These are phyloP conservation scores for Tolypocladium cylindrosporum DNA, from an alignment of 2,329 filamentous ascomycete species.

Conservation along the genomic window DNA sequence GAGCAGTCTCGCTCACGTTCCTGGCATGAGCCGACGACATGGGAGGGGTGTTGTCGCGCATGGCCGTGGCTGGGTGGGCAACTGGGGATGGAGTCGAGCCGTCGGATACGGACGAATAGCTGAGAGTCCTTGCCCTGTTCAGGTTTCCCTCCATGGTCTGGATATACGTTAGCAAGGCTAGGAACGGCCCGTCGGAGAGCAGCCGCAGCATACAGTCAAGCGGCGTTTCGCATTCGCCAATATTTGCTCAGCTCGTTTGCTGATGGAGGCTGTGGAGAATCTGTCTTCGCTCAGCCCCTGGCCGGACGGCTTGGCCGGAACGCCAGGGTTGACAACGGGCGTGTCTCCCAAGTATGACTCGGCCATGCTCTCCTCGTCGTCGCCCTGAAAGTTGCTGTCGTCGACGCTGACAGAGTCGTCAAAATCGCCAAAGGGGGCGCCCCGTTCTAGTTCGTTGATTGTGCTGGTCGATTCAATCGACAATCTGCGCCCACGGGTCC, in stretches of 20 bases:
- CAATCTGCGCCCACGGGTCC: slow-evolving; percentile 37
- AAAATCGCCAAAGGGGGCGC: slow-evolving; percentile 46
- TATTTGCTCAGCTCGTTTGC: slow-evolving; percentile 78
- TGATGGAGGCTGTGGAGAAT: slow-evolving; percentile 65
- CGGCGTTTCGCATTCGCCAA: slow-evolving; percentile 85
- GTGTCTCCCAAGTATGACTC: slow-evolving; percentile 43
- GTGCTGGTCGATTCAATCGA: slow-evolving; percentile 55
- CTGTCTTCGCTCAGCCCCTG: slow-evolving; percentile 36
- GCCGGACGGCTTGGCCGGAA: slow-evolving; percentile 5
- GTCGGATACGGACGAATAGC: slow-evolving; percentile 31
- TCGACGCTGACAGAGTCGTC: slow-evolving; percentile 53
- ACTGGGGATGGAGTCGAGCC: slow-evolving; percentile 42
- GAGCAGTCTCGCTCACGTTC: slow-evolving; percentile 21
- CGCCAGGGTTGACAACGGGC: slow-evolving; percentile 13
- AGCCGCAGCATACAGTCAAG: slow-evolving; percentile 56
- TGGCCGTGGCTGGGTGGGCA: slow-evolving; percentile 15
- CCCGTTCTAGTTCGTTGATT: slow-evolving; percentile 40
- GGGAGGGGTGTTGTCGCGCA: slow-evolving; percentile 9
- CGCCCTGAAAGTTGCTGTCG: slow-evolving; percentile 56
- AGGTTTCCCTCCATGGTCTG: slow-evolving; percentile 93
- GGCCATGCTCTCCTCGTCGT: slow-evolving; percentile 57
- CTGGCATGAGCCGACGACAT: slow-evolving; percentile 14
- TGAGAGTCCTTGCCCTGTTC: slow-evolving; percentile 62
- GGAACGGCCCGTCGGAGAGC: not conserved
- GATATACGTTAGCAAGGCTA: not conserved